These are phyloP conservation scores for Tuber microsphaerosporum DNA, from an alignment of 495 filamentous ascomycete species.

Conservation along the genomic window DNA sequence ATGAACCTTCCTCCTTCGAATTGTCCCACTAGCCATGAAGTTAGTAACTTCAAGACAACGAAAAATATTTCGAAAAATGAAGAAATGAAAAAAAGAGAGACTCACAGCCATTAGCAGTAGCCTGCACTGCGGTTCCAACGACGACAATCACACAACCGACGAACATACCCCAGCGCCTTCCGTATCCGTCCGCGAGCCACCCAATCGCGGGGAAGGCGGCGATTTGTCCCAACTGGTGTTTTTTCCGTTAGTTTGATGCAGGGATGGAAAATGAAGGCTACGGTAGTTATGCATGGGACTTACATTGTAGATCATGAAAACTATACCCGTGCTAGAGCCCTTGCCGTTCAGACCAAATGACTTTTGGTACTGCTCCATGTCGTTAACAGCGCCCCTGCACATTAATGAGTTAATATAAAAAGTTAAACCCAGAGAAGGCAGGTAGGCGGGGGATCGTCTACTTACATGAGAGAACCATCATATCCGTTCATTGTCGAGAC, in stretches of 20 bases:
- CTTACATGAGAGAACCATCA: constrained; percentile 46
- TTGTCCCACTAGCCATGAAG: constrained; percentile 20
- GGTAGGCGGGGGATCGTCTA: neutral
- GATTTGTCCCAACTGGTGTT: constrained; percentile 43
- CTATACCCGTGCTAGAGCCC: constrained; percentile 45
- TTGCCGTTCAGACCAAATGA: constrained; percentile 36
- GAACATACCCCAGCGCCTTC: constrained; percentile 56
- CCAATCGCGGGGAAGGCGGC: constrained; percentile 58
- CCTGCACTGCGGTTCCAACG: constrained; percentile 53
- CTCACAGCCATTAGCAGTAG: constrained; percentile 46
- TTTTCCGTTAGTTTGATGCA: constrained; percentile 42
- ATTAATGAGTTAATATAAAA: constrained; percentile 1
- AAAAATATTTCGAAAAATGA: neutral
- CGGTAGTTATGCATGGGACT: constrained; percentile 41
- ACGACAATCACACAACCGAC: constrained; percentile 59
- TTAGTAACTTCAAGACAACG: neutral
- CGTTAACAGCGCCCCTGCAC: constrained; percentile 47
- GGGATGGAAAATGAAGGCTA: constrained; percentile 44
- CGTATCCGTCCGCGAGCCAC: constrained; percentile 54
- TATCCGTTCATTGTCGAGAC: constrained; percentile 51
- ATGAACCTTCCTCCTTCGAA: constrained; percentile 39
- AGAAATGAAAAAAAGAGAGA: constrained; percentile 21
- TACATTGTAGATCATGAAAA: constrained; percentile 52
- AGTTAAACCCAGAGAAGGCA: neutral
- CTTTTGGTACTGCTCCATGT: constrained; percentile 45